Base-by-base conservation (phyloP, 108 stramenopile genomes). In the Nitzschia putrida region DNA sequence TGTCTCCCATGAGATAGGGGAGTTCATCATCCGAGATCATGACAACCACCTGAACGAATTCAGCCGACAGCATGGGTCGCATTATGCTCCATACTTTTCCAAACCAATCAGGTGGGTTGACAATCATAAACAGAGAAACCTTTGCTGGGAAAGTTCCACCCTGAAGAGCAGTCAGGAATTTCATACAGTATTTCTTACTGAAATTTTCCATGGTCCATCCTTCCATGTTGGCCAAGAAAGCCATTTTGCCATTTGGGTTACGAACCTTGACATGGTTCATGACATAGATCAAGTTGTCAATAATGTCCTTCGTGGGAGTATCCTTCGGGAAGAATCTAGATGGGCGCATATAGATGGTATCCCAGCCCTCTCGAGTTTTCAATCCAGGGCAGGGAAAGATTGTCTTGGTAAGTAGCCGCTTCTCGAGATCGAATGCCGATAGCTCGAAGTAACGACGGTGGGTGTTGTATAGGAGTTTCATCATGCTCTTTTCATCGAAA, bases 21-120 rank as follows among this genome's bases (percentile, higher is more conserved):
- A 83, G 44, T 23, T 72, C 54, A 0, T 26, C 66, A 37, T 71
- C 64, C 18, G 58, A 56, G 42, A 83, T 79, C 53, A 79, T 64
- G 45, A 68, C 71, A 4, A 83, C 75, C 61, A 76, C 76, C 40
- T 79, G 68, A 12, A 60, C 75, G 52, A 83, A 79, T 12, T 83
- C 78, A 4, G 51, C 24, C 0, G 73, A 47, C 66, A 83, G 59
- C 74, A 79, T 75, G 53, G 78, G 70, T 59, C 76, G 76, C 78
- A 83, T 83, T 24, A 79, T 76, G 3, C 14, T 57, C 70, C 74
- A 79, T 44, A 82, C 68, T 14, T 40, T 71, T n/a, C 39, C 69
- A 61, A 85, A 85, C 75, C 80, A 82, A 26, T 22, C 21, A 0
- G 84, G 84, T 26, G 84, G 67, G 59, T 85, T 81, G 51, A 85